Base-by-base conservation (phyloP, 495 filamentous ascomycete species). In the Bryoglossum gracile region DNA sequence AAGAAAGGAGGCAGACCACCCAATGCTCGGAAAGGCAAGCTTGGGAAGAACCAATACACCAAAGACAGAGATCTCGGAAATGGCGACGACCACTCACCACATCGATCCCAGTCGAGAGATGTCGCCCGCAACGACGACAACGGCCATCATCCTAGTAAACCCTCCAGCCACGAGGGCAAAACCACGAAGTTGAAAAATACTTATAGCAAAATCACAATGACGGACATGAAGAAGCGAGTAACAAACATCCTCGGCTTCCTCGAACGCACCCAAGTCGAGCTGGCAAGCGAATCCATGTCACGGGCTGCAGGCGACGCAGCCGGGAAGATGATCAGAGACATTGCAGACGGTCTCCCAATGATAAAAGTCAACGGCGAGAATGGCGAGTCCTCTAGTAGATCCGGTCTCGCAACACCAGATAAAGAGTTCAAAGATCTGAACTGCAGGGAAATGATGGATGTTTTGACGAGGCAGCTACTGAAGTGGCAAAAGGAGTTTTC, bases 241-340 rank as follows among this genome's bases (percentile, higher is more conserved):
- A 79, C 82, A 2, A 82, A 74, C 11, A 91, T 98, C 46, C 71
- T 94, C 13, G 89, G 94, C 34, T 96, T 86, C 63, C 95, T 98
- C 56, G 82, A 86, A 6, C 79, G 86, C 37, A 91, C 87, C 54
- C 91, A 96, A 58, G 73, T 95, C 10, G 92, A 98, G 61, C 78
- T 95, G 69, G 90, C 87, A 0, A 79, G 68, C 24, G 75, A 79
- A 44, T 53, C 59, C 0, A 40, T 53, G 13, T 53, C 57, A 1
- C 47, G 46, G 19, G 28, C 23, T 17, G 30, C 25, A 10, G 44
- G 34, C 16, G 48, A 51, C 4, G 41, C 43, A 9, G 38, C 56
- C 10, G 52, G 48, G 41, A 56, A 46, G 28, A 40, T 56, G 49
- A 48, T 56, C 8, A 40, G 47, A 5, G 49, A 38, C 3, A 52